Evolutionary conservation across 345 rosid genomes (phyloP), one percentile per base, ranked within the genome.

Genomic region (Pseudoturritis turrita): DNA sequence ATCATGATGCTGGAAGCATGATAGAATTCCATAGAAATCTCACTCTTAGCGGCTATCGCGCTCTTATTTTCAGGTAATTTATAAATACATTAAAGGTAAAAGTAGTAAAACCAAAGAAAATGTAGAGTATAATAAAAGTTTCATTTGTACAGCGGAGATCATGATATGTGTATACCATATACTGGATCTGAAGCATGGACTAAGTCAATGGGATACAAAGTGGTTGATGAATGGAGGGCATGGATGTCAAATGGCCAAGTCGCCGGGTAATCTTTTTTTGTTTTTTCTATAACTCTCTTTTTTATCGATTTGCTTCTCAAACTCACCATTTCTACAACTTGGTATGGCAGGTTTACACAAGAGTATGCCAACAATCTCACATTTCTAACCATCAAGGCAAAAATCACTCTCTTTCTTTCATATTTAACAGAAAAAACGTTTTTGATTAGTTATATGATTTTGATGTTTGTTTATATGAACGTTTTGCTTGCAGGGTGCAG

Each of bases 161-260:
- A 94, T 54, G 97, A 89, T 71, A 85, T 94, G 97, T 91, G 96
- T 44, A 89, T 94, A 62, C 98, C 98, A 3, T 94, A 74, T 79
- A 91, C 98, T 0, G 96, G 98, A 2, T 88, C 87, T 36, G 80
- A 91, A 81, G 98, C 97, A 55, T 91, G 96, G 97, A 94, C 97
- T 10, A 81, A 83, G 70, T 83, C 98, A 1, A 33, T 94, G 73
- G 96, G 96, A 65, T 91, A 91, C 60, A 76, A 80, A 29, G 73
- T 87, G 45, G 76, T 83, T 17, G 96, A 94, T 62, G 85, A 87
- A 78, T 91, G 98, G 97, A 83, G 98, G 75, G 77, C 95, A 45
- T 94, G 98, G 98, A 49, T 59, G 6, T 85, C 88, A 23, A 77
- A 79, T 59, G 81, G 75, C 36, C 85, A 86, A 80, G 81, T 85